Conservation (phyloP, 305 asterid species). For the Petunia hybrid region DNA sequence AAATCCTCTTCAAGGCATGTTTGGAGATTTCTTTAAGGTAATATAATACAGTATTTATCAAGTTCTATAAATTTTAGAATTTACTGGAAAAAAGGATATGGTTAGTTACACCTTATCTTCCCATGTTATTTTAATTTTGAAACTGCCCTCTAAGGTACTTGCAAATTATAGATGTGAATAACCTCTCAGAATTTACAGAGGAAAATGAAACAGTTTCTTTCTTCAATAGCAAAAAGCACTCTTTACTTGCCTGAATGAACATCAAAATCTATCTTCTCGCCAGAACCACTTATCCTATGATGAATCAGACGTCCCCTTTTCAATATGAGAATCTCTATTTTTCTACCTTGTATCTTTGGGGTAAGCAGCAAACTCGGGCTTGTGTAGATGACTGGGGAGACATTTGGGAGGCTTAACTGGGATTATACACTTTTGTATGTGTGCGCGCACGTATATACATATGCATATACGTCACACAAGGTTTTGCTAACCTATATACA, state of each 20-base stretch:
- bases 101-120: neutral
- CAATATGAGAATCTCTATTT: neutral
- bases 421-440: neutral
- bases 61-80: neutral
- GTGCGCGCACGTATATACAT: neutral
- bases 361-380: neutral
- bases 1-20: conserved; percentile 90
- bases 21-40: conserved; percentile 98
- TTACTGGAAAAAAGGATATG: neutral
- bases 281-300: conserved; percentile 1
- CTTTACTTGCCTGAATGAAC: neutral
- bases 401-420: neutral
- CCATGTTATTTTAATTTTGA: neutral
- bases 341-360: conserved; percentile 11
- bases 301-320: neutral
- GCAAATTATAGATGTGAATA: conserved; percentile 5
- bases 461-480: too few species aligned
- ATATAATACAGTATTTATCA: conserved; percentile 18
- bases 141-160: neutral
- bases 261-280: neutral
- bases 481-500: too few species aligned
- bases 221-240: neutral
- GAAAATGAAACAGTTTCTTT: neutral
- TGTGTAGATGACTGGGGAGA: neutral
- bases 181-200: neutral